These are phyloP conservation scores for Candida insectorum DNA, from an alignment of 805 yeast genomes.

Conservation along the genomic window DNA sequence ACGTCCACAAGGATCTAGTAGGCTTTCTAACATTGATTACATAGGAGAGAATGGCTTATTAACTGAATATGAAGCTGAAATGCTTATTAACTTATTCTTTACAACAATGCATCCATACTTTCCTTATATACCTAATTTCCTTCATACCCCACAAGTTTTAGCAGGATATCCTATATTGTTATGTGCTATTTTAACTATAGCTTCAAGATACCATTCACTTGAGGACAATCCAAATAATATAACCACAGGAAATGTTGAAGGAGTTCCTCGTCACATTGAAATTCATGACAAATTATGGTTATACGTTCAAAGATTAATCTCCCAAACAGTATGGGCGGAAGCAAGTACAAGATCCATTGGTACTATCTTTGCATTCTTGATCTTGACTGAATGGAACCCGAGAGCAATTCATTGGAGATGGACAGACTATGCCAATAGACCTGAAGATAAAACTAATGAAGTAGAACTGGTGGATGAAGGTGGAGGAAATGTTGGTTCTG, in stretches of 20 bases:
- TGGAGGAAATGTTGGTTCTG: slow-evolving; percentile 18
- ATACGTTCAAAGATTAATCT: slow-evolving; percentile 73
- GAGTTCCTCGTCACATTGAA: slow-evolving; percentile 48
- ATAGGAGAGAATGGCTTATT: slow-evolving; percentile 54
- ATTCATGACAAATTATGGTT: slow-evolving; percentile 83
- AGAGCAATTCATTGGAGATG: slow-evolving; percentile 88
- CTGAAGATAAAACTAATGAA: slow-evolving; percentile 33
- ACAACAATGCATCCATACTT: slow-evolving; percentile 83
- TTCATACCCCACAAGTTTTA: slow-evolving; percentile 62
- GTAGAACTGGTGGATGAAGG: background rate
- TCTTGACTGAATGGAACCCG: slow-evolving; percentile 95
- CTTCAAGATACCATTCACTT: slow-evolving; percentile 72
- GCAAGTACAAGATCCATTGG: slow-evolving; percentile 86
- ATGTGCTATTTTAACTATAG: slow-evolving; percentile 76
- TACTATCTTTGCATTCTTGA: slow-evolving; percentile 76
- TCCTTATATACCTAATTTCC: slow-evolving; percentile 77
- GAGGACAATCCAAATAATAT: slow-evolving; percentile 38
- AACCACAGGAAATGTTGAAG: slow-evolving; percentile 19
- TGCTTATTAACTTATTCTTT: slow-evolving; percentile 60
- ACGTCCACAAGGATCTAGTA: slow-evolving; percentile 46
- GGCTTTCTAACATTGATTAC: slow-evolving; percentile 58
- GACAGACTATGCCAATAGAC: slow-evolving; percentile 74
- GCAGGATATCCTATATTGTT: slow-evolving; percentile 78
- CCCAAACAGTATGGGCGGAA: slow-evolving; percentile 92
- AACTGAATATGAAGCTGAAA: slow-evolving; percentile 58